Evolutionary conservation across 2,329 filamentous ascomycete species (phyloP), one percentile per base, ranked within the genome.

Genomic region (Ascochyta koolunga): DNA sequence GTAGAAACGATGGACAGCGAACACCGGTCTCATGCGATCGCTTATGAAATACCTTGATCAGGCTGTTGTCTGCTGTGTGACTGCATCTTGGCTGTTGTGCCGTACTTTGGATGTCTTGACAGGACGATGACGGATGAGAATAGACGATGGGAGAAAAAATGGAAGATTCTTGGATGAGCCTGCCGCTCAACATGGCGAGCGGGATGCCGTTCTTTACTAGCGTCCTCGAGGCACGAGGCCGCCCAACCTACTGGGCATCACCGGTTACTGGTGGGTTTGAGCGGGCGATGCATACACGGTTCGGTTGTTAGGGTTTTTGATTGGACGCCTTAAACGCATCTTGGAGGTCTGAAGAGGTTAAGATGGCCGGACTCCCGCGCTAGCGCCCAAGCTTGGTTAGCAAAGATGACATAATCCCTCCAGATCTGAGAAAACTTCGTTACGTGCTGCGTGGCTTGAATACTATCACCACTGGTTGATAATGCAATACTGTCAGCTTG

Each of bases 21-120:
- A 64, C 70, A 73, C 70, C 70, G 68, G 70, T 68, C 62, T 71
- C 69, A 73, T 73, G 69, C 69, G 47, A 57, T 64, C 66, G 61
- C 63, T 64, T 58, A 50, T 54, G 48, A 56, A 41, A 67, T 72
- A 72, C 69, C 69, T 72, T 71, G 69, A 73, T 72, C 68, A 63
- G 64, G 60, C 45, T 38, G 46, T 45, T 39, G 57, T 67, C 68
- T 68, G 69, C 68, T 70, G 67, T 67, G 71, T 59, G 60, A 65
- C 59, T 65, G 55, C 64, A 69, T 71, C 53, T 58, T 66, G 60
- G 54, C 51, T 56, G 36, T 22, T 54, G 53, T 55, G 59, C 57
- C 66, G 59, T 72, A 72, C 69, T 64, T 60, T 16, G 27, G 25
- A 11, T 32, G 6, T 18, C n/a, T 29, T 13, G 16, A 37, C 10